Base-by-base conservation (phyloP, 768 basidiomycete species). In the Dentipellis fragilis region DNA sequence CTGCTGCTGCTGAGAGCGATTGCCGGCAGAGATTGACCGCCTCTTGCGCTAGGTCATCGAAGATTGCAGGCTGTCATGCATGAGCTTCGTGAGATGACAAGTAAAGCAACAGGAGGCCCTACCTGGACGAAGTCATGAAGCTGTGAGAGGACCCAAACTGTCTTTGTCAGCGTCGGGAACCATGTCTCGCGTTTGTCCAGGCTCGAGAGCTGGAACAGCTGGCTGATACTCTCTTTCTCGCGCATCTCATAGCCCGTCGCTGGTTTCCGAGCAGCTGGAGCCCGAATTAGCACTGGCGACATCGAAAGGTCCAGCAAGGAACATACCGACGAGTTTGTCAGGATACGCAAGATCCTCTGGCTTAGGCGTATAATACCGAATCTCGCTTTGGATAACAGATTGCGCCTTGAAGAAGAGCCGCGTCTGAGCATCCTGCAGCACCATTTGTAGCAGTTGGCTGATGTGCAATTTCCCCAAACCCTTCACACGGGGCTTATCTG, bases 1-100 rank as follows among this genome's bases (percentile, higher is more conserved):
- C 78, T 0, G 87, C 78, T 0, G 89, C 92, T 5, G 78, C 68
- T 37, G 87, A 74, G 3, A 98, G 78, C 0, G 94, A 95, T 57
- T 85, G 78, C 37, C 85, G 81, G 67, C 93, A 95, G 4, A 92
- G 73, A 11, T 79, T 75, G 35, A 96, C 77, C 0, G 94, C 91
- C 71, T 97, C 94, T 70, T 93, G 90, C 0, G 95, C 93, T 40
- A 98, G 89, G 67, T 99, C 96, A 63, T 93, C 89, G 57, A 96
- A 99, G 56, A 97, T 94, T 1, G 84, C 86, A n/a, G 89, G 85
- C 93, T 98, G 54, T 56, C 10, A 42, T 36, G 22, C 37, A 47
- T 36, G n/a, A 17, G n/a, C 22, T 50, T 49, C 34, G 21, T 23
- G 37, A 47, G 14, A 16, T 6, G 53, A 37, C 14, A 40, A 29